phyloP scores from a whole-genome alignment of 257 asterid species.

The Euphrasia confusa region DNA sequence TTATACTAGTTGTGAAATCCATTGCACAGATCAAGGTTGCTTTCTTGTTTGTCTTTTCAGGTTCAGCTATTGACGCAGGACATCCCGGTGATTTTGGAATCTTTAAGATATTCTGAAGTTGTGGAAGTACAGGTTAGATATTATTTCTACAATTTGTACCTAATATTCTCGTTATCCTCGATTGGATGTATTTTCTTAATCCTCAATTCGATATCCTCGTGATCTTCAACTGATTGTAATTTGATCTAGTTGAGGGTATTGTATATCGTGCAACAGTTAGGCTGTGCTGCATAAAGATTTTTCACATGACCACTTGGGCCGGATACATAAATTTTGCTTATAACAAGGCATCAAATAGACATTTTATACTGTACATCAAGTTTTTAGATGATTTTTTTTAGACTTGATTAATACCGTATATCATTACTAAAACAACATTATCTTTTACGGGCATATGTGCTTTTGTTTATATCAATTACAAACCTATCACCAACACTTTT shows the following conservation, averaged over 20 bases:
- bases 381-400: too few relatives aligned
- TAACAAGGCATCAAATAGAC: too few relatives aligned
- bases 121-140: constrained; percentile 71
- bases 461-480: too few relatives aligned
- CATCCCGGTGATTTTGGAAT: constrained; percentile 55
- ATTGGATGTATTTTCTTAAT: constrained; percentile 8
- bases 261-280: constrained; percentile 4
- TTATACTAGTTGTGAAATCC: constrained; percentile 4
- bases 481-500: too few relatives aligned
- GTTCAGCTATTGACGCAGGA: constrained; percentile 57
- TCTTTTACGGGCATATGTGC: too few relatives aligned
- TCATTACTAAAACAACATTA: too few relatives aligned
- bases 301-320: not conserved
- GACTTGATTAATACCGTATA: too few relatives aligned
- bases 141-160: not conserved
- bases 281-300: not conserved
- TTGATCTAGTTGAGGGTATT: not conserved
- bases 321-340: too few relatives aligned
- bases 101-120: constrained; percentile 48
- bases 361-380: too few relatives aligned
- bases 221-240: not conserved
- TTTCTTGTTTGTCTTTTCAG: constrained; percentile 40
- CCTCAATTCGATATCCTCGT: constrained; percentile 2
- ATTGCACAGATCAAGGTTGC: constrained; percentile 32
- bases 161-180: not conserved